phyloP scores from a whole-genome alignment of 768 basidiomycete species.

The Russula virescens region DNA sequence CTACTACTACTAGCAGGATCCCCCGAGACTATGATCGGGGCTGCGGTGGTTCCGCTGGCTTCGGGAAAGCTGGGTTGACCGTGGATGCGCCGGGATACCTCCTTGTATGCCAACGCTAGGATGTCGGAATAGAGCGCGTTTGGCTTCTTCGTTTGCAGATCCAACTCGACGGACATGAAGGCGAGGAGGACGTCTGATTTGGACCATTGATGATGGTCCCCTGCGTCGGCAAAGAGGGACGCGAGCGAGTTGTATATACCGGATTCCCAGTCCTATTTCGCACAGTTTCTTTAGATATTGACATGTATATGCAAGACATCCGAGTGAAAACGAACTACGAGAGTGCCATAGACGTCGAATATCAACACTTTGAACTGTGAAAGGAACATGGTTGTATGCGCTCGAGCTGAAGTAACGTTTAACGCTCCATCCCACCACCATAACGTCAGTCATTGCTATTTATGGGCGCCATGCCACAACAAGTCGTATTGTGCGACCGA shows the following conservation, averaged over 20 bases:
- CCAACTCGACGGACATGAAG: constrained; percentile 48
- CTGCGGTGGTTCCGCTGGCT: background rate
- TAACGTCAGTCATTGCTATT: background rate
- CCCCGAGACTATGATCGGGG: background rate
- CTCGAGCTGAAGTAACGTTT: too few relatives aligned
- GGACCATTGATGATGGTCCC: constrained; percentile 45
- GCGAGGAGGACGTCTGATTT: constrained; percentile 47
- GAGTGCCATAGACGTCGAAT: constrained; percentile 76
- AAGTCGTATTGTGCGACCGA: background rate
- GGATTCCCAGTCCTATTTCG: constrained; percentile 57
- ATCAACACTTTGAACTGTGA: constrained; percentile 44
- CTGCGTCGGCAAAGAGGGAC: constrained; percentile 39
- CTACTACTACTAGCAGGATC: background rate
- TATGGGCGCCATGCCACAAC: background rate
- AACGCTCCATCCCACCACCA: background rate
- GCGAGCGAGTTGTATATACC: constrained; percentile 52
- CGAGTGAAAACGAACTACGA: constrained; percentile 37
- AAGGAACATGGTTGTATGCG: constrained; percentile 22
- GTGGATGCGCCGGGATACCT: constrained; percentile 32
- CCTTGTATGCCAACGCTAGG: constrained; percentile 38
- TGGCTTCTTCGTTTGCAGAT: constrained; percentile 54
- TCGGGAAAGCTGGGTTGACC: background rate
- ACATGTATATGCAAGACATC: background rate
- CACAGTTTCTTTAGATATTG: constrained; percentile 3
- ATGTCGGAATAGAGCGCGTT: constrained; percentile 56